Evolutionary conservation across 306 rosid species (phyloP).

Genomic region (Clitoria ternatea): DNA sequence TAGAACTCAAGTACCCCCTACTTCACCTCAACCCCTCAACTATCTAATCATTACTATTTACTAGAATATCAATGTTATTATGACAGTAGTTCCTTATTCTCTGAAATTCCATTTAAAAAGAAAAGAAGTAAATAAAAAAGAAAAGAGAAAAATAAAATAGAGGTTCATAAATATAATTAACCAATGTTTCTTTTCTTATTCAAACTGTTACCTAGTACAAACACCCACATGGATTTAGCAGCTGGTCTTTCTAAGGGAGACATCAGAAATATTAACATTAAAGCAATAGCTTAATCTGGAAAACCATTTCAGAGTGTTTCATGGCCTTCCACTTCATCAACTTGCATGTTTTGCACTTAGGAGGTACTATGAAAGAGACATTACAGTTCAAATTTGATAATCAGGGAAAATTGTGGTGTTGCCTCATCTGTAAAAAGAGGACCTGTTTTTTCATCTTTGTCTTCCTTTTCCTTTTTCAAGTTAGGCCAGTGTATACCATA

Average conservation of each 20-base stretch:
- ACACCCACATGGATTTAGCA: neutral
- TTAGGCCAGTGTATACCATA: neutral
- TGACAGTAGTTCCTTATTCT: neutral
- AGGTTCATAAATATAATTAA: no score
- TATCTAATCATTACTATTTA: neutral
- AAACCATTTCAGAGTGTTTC: neutral
- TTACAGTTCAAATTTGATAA: neutral
- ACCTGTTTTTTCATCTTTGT: neutral
- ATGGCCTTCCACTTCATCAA: neutral
- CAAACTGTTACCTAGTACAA: neutral
- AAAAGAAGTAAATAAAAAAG: neutral
- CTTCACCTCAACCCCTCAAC: constrained; percentile 1
- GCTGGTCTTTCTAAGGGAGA: neutral
- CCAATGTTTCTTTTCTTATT: neutral
- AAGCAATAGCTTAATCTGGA: neutral
- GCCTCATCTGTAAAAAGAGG: neutral
- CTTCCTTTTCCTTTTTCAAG: neutral
- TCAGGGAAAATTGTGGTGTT: neutral
- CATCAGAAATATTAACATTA: neutral
- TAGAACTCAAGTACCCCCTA: neutral
- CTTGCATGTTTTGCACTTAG: neutral
- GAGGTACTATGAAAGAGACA: neutral
- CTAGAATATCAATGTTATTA: neutral
- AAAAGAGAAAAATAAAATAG: neutral
- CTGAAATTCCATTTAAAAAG: neutral